phyloP scores from a whole-genome alignment of 78 protist genomes.

The Dictyostelium brefeldianum region DNA sequence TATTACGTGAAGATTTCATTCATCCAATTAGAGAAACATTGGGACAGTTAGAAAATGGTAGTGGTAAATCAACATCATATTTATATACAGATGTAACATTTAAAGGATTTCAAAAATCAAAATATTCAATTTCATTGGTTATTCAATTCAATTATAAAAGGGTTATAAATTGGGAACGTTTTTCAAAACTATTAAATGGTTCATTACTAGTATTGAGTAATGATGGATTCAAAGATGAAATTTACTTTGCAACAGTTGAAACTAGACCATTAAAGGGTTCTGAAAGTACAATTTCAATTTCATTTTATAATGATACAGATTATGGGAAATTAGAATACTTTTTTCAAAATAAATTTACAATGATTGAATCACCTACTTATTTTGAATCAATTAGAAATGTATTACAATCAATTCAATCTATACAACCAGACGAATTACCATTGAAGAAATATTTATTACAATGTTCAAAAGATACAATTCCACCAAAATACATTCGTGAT shows the following conservation, averaged over 20 bases:
- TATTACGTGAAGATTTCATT: constrained; percentile 71
- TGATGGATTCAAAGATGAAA: constrained; percentile 19
- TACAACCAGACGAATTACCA: constrained; percentile 38
- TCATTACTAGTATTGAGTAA: constrained; percentile 36
- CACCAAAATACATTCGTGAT: constrained; percentile 13
- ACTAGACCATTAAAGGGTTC: constrained; percentile 47
- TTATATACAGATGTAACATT: constrained; percentile 14
- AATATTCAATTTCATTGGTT: not conserved
- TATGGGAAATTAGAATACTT: not conserved
- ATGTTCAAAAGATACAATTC: not conserved
- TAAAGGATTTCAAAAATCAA: constrained; percentile 4
- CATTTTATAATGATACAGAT: not conserved
- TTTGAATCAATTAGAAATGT: constrained; percentile 58
- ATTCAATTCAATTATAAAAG: constrained; percentile 18
- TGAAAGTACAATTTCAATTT: not conserved
- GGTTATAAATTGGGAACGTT: constrained; percentile 35
- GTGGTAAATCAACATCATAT: not conserved
- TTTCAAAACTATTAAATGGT: constrained; percentile 49
- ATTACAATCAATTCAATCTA: constrained; percentile 44
- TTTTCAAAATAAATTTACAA: constrained; percentile 4
- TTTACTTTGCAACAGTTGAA: constrained; percentile 26
- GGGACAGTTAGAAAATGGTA: not conserved
- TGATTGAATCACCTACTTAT: constrained; percentile 72
- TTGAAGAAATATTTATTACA: constrained; percentile 46
- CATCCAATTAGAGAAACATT: constrained; percentile 66